These are phyloP conservation scores for Sarocladium kiliense DNA, from an alignment of 2,329 filamentous ascomycete species.

Conservation along the genomic window DNA sequence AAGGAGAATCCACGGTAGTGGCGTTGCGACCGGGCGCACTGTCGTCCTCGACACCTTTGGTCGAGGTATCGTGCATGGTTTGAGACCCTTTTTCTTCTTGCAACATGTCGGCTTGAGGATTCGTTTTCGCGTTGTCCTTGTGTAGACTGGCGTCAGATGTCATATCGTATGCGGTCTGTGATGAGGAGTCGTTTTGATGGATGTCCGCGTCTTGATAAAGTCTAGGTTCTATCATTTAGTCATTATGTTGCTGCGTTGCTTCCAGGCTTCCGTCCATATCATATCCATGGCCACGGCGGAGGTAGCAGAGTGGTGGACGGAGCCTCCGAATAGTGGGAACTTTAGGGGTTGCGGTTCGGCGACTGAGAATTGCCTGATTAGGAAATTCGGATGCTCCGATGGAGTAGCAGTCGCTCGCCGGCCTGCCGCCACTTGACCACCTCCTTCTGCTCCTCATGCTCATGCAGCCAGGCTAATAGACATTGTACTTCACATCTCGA, in stretches of 20 bases:
- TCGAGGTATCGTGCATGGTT: not conserved
- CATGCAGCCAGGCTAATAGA: no score
- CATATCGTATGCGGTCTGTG: not conserved
- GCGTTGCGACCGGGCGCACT: not conserved
- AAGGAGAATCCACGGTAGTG: not conserved
- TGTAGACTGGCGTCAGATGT: not conserved
- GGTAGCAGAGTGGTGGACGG: not conserved
- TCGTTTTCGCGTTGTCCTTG: not conserved
- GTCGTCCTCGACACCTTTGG: not conserved
- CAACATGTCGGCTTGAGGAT: not conserved
- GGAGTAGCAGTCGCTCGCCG: slow-evolving; percentile 1
- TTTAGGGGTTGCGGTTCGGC: not conserved
- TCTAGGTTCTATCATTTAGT: not conserved
- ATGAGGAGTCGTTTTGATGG: not conserved
- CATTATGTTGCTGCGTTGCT: not conserved
- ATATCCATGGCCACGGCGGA: not conserved
- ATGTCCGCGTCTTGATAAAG: not conserved
- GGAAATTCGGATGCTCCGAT: slow-evolving; percentile 12
- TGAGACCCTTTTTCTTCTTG: not conserved
- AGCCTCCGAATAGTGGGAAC: not conserved
- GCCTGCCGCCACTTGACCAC: not conserved
- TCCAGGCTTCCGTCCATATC: not conserved
- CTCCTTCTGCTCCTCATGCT: not conserved
- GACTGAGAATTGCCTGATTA: slow-evolving; percentile 11
- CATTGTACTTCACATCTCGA: no score